These are phyloP conservation scores for Calonectria pseudoturangicola DNA, from an alignment of 2,329 filamentous ascomycete genomes.

Conservation along the genomic window DNA sequence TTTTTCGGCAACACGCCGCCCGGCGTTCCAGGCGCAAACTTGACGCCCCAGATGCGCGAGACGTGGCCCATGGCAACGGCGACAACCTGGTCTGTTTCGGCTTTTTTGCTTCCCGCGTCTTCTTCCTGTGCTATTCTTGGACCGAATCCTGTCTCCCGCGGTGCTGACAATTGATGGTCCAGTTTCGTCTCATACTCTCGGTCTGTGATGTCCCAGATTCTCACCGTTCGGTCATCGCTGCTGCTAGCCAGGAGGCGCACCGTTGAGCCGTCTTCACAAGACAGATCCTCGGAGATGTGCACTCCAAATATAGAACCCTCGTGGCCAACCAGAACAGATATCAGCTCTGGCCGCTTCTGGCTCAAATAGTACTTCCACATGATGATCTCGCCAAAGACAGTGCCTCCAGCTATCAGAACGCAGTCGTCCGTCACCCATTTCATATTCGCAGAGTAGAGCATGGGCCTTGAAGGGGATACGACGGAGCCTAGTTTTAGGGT, in stretches of 20 bases:
- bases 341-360: slow-evolving; percentile 59
- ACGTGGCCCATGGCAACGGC: slow-evolving; percentile 89
- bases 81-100: slow-evolving; percentile 64
- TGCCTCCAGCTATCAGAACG: slow-evolving; percentile 89
- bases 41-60: slow-evolving; percentile 92
- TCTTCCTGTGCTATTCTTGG: slow-evolving; percentile 52
- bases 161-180: slow-evolving; percentile 55
- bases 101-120: slow-evolving; percentile 27
- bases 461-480: slow-evolving; percentile 83
- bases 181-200: slow-evolving; percentile 51
- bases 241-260: slow-evolving; percentile 88
- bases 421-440: slow-evolving; percentile 74
- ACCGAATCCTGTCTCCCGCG: slow-evolving; percentile 79
- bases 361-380: slow-evolving; percentile 84
- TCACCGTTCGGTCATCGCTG: slow-evolving; percentile 93
- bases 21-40: slow-evolving; percentile 71
- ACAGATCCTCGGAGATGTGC: slow-evolving; percentile 78
- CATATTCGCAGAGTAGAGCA: slow-evolving; percentile 90
- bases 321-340: slow-evolving; percentile 79
- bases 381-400: slow-evolving; percentile 94
- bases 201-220: slow-evolving; percentile 88
- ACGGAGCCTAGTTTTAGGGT: slow-evolving; percentile 68
- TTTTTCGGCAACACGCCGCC: slow-evolving; percentile 41
- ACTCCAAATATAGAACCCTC: slow-evolving; percentile 97
- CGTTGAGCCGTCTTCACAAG: slow-evolving; percentile 59